Percentiles rank a stretch among this genome's conserved stretches.
phyloP scores from a whole-genome alignment of 768 basidiomycete genomes.

The Roridomyces roridus region DNA sequence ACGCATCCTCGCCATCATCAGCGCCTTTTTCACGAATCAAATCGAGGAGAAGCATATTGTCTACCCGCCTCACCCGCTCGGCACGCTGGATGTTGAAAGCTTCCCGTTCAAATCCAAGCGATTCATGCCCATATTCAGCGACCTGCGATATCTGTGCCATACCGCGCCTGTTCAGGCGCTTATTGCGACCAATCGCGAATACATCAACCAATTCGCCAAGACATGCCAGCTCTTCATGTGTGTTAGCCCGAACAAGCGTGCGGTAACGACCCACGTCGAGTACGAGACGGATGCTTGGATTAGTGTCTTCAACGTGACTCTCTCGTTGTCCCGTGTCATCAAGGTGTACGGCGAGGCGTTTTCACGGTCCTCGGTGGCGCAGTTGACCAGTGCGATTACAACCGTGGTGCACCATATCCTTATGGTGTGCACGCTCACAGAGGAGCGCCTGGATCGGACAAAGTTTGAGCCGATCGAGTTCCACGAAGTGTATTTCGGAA shows the following conservation, averaged over 20 bases:
- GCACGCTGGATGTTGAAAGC: conserved; percentile 75
- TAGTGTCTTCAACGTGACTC: conserved; percentile 93
- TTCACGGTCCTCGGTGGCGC: conserved; percentile 56
- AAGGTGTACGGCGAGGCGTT: conserved; percentile 91
- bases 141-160: conserved; percentile 85
- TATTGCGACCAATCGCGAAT: conserved; percentile 71
- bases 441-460: conserved; percentile 67
- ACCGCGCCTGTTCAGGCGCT: conserved; percentile 80
- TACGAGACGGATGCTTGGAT: conserved; percentile 98
- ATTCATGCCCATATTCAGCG: conserved; percentile 94
- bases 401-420: conserved; percentile 77
- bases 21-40: conserved; percentile 92
- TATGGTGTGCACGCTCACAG: conserved; percentile 69
- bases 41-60: conserved; percentile 75
- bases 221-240: conserved; percentile 93
- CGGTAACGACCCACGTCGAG: conserved; percentile 84
- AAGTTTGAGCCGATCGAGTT: conserved; percentile 69
- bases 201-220: conserved; percentile 72
- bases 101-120: conserved; percentile 93
- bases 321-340: conserved; percentile 87
- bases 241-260: conserved; percentile 89
- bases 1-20: conserved; percentile 82
- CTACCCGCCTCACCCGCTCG: conserved; percentile 38
- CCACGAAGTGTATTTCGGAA: conserved; percentile 73
- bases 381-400: conserved; percentile 70